Percentiles rank a stretch among this genome's conserved stretches.
These are phyloP conservation scores for Periconia macrospinosa DNA, from an alignment of 2,329 filamentous ascomycete genomes.

Conservation along the genomic window DNA sequence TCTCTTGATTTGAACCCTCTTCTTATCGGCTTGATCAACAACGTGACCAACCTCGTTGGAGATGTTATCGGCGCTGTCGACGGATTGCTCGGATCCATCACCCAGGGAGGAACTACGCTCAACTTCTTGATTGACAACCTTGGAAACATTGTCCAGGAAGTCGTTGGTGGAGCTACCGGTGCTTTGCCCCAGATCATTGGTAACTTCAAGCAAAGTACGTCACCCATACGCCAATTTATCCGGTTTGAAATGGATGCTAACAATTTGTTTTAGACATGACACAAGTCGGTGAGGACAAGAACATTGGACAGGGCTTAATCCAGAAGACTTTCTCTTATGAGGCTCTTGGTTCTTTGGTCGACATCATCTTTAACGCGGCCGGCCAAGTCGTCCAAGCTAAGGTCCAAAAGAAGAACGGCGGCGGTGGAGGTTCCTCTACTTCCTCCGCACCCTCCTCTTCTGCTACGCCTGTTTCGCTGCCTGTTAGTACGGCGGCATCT, in stretches of 20 bases:
- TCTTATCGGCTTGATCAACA: conserved; percentile 59
- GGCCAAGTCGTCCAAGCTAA: conserved; percentile 59
- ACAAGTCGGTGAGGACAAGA: conserved; percentile 44
- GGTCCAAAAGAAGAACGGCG: conserved; percentile 37
- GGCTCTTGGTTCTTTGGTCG: conserved; percentile 54
- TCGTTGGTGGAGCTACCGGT: conserved; percentile 50
- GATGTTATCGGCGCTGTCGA: conserved; percentile 60
- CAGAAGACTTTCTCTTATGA: conserved; percentile 59
- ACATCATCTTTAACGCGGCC: conserved; percentile 59
- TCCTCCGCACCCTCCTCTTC: conserved; percentile 22
- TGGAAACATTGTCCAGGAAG: conserved; percentile 65
- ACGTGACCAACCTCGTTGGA: conserved; percentile 56
- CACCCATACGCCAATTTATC: not conserved
- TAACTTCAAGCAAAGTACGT: conserved; percentile 50
- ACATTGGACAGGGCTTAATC: conserved; percentile 42
- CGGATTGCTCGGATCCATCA: conserved; percentile 61
- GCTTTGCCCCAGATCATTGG: conserved; percentile 59
- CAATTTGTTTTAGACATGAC: conserved; percentile 56
- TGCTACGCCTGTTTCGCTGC: conserved; percentile 34
- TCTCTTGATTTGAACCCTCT: conserved; percentile 64
- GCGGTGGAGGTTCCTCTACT: conserved; percentile 23
- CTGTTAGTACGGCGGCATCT: conserved; percentile 27
- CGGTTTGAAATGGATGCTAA: not conserved
- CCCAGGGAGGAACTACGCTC: conserved; percentile 57
- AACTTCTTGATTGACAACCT: conserved; percentile 64